phyloP scores from a whole-genome alignment of 805 yeast genomes.

The Lachancea thermotolerans region DNA sequence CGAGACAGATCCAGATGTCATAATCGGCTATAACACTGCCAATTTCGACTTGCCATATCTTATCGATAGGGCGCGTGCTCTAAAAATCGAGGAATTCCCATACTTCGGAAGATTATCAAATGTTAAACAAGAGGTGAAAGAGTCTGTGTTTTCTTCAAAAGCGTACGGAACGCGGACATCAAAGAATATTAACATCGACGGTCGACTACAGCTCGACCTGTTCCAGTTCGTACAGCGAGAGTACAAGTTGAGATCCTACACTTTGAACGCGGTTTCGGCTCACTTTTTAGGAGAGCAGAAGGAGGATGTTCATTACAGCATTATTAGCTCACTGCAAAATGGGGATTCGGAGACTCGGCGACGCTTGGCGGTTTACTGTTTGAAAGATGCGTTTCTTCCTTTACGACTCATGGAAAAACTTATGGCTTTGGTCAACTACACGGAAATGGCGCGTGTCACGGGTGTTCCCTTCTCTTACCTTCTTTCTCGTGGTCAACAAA shows the following conservation, averaged over 20 bases:
- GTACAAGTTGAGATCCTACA: constrained; percentile 88
- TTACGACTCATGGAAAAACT: constrained; percentile 80
- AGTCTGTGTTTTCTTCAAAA: constrained; percentile 80
- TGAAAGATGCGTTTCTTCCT: constrained; percentile 93
- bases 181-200: constrained; percentile 86
- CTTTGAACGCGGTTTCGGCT: constrained; percentile 91
- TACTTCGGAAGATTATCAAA: constrained; percentile 72
- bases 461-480: constrained; percentile 95
- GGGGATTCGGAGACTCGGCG: constrained; percentile 90
- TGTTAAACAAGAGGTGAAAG: constrained; percentile 71
- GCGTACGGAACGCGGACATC: constrained; percentile 97
- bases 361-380: constrained; percentile 92
- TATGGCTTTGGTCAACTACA: constrained; percentile 94
- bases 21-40: constrained; percentile 91
- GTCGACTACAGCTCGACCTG: constrained; percentile 90
- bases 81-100: constrained; percentile 63
- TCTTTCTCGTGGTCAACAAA: constrained; percentile 91
- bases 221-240: constrained; percentile 92
- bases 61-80: constrained; percentile 75
- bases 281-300: constrained; percentile 92
- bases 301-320: constrained; percentile 96
- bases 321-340: constrained; percentile 88
- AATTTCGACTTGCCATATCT: constrained; percentile 95
- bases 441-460: constrained; percentile 99
- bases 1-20: constrained; percentile 87